Conservation (phyloP, 2,329 filamentous ascomycete genomes). For the Bretziella fagacearum region DNA sequence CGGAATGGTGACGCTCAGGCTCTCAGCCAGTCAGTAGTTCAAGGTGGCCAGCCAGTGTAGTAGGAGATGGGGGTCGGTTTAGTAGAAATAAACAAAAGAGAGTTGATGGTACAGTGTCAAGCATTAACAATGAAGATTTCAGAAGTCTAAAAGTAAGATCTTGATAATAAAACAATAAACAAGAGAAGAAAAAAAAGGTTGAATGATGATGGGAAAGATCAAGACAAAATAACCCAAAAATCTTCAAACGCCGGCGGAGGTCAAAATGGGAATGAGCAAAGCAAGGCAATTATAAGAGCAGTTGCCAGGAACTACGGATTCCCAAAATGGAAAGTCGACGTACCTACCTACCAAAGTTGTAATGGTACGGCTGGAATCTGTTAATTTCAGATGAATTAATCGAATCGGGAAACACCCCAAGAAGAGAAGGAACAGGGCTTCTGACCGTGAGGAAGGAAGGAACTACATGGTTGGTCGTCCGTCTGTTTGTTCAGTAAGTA, state of each 20-base stretch:
- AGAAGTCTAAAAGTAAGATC: neutral
- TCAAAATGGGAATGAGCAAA: neutral
- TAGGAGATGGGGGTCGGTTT: neutral
- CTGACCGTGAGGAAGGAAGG: neutral
- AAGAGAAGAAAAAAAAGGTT: neutral
- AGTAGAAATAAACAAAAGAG: neutral
- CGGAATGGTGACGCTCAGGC: slow-evolving; percentile 3
- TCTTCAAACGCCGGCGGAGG: neutral
- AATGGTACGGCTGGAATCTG: neutral
- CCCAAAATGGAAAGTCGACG: neutral
- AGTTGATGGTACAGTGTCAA: neutral
- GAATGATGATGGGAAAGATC: neutral
- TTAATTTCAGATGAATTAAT: neutral
- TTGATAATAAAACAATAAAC: neutral
- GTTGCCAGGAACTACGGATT: neutral
- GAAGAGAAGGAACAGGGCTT: neutral
- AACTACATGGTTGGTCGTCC: neutral
- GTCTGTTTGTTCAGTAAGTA: too few relatives aligned
- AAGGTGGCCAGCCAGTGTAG: neutral
- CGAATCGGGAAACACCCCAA: neutral
- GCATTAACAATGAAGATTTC: neutral
- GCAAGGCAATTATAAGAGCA: neutral
- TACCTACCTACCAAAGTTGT: neutral
- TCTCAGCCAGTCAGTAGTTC: slow-evolving; percentile 1
- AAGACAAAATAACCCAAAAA: neutral